Evolutionary conservation across 768 basidiomycete genomes (phyloP), one percentile per base, ranked within the genome.

Genomic region (Cystofilobasidium capitatum): DNA sequence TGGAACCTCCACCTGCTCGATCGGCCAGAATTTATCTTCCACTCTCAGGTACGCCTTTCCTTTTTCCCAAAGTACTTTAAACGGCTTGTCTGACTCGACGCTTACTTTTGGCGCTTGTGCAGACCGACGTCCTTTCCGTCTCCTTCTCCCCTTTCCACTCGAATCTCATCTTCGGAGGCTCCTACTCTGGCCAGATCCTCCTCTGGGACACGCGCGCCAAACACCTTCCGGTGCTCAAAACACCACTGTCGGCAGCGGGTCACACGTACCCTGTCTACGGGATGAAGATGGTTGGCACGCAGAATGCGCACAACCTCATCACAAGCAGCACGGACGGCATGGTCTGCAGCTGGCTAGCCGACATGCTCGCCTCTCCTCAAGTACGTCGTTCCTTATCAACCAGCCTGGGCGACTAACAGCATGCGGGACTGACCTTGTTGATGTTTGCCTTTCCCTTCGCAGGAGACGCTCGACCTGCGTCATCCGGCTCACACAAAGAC

Each of bases 231-330:
- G 91, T 98, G 3, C 81, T 97, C 58, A 99, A 98, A 79, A 96
- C 96, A 7, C 96, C 96, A 0, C 78, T 98, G 45, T 96, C 93
- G 20, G 91, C 93, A 1, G 86, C 91, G 35, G 96, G 96, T 0
- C 96, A 99, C 75, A 98, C 96, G 4, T 94, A 99, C 78, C 96
- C 96, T 0, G 90, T 99, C 44, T 99, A 99, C 79, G 89, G 91
- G 0, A 96, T 99, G 87, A 86, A 89, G 71, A 91, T 97, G 86
- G 89, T 98, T 22, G 96, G 96, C 12, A 96, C 96, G 2, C 96
- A 98, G 78, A 97, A 98, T 75, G 96, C 96, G 0, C 93, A 98
- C 77, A 98, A 96, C 74, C 79, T 99, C 67, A 91, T 99, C 71
- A 91, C 92, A 14, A 90, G 88, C 73, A 96, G 92, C 73, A 97